Conservation (phyloP, 1,139 yeast species). For the Yamadazyma friedrichii region DNA sequence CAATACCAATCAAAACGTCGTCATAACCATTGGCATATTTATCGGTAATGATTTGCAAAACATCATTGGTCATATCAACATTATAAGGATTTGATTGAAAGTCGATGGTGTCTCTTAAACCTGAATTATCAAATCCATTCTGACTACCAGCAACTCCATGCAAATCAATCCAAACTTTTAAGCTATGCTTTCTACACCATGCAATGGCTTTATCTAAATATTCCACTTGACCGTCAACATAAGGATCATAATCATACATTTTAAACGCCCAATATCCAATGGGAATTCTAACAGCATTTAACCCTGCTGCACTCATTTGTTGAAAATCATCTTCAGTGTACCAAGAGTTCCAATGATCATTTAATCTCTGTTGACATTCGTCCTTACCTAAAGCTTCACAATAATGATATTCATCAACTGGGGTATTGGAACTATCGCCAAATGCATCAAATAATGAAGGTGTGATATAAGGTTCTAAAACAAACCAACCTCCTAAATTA, state of each 20-base stretch:
- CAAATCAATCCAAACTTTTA: slow-evolving; percentile 87
- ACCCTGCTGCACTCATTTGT: slow-evolving; percentile 61
- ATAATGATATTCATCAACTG: slow-evolving; percentile 84
- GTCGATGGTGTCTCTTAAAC: slow-evolving; percentile 62
- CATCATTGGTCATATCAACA: slow-evolving; percentile 50
- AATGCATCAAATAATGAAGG: slow-evolving; percentile 71
- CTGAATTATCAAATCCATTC: slow-evolving; percentile 95
- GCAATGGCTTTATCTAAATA: slow-evolving; percentile 73
- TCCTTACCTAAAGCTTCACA: slow-evolving; percentile 62
- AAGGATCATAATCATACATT: slow-evolving; percentile 68
- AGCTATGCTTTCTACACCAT: slow-evolving; percentile 64
- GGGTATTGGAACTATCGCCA: slow-evolving; percentile 44
- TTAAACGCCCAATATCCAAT: slow-evolving; percentile 96
- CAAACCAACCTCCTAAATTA: slow-evolving; percentile 91
- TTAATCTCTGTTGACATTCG: slow-evolving; percentile 50
- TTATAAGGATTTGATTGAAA: slow-evolving; percentile 56
- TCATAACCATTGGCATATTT: slow-evolving; percentile 67
- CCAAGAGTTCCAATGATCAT: slow-evolving; percentile 79
- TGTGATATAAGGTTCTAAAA: slow-evolving; percentile 78
- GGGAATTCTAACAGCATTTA: slow-evolving; percentile 87
- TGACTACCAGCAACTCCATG: slow-evolving; percentile 99
- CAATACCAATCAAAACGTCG: slow-evolving; percentile 81
- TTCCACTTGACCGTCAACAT: slow-evolving; percentile 77
- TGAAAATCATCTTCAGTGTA: slow-evolving; percentile 71
- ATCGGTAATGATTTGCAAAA: slow-evolving; percentile 42